Conservation (phyloP, 108 stramenopile species). For the Cyclotella distinguenda region DNA sequence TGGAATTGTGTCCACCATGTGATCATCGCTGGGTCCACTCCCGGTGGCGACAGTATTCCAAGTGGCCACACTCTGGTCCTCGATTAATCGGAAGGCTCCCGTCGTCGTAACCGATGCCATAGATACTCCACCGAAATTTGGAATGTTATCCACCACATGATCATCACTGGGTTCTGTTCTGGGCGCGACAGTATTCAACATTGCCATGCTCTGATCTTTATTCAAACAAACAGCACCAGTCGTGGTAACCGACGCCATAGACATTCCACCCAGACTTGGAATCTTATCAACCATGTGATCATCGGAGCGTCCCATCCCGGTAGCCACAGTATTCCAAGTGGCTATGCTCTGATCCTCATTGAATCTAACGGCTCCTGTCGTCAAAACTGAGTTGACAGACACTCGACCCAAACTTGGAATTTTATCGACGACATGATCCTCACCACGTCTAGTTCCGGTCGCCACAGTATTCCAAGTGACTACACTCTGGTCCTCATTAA, state of each 20-base stretch:
- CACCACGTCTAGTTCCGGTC: no score
- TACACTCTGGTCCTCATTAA: no score
- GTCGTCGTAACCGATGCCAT: constrained; percentile 16
- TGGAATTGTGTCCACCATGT: constrained; percentile 12
- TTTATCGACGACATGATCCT: no score
- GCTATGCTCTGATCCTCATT: constrained; percentile 46
- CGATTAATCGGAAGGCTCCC: constrained; percentile 19
- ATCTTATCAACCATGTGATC: constrained; percentile 8
- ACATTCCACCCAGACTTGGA: constrained; percentile 3
- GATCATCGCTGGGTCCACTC: neutral
- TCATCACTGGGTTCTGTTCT: neutral
- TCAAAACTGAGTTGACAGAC: constrained; percentile 10
- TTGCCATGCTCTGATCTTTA: constrained; percentile 43
- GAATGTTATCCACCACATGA: constrained; percentile 11
- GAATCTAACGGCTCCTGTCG: constrained; percentile 21
- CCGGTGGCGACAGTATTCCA: constrained; percentile 40
- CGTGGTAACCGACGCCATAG: constrained; percentile 16
- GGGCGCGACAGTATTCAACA: constrained; percentile 39
- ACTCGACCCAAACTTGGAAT: neutral
- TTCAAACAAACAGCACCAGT: constrained; percentile 21
- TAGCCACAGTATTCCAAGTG: constrained; percentile 41
- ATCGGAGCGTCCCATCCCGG: neutral
- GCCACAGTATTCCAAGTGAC: no score
- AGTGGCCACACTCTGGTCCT: constrained; percentile 47
- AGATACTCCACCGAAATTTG: constrained; percentile 1